Evolutionary conservation across 1,284 basidiomycete species (phyloP).

Genomic region (Bjerkandera adusta): DNA sequence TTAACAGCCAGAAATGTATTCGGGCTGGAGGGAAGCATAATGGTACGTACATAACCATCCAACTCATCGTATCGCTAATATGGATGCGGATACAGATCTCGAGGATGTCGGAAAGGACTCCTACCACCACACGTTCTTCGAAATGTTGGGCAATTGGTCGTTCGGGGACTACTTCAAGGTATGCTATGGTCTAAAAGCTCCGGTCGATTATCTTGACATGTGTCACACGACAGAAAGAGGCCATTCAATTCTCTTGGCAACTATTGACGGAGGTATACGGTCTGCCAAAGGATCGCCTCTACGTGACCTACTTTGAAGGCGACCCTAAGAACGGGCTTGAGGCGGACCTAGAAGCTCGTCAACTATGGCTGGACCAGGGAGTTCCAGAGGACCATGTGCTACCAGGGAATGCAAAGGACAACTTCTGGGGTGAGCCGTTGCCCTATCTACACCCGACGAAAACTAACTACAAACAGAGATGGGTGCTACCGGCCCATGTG

Average conservation of each 20-base stretch:
- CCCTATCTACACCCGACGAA: no score
- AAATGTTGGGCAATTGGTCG: constrained; percentile 99
- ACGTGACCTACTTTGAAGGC: constrained; percentile 98
- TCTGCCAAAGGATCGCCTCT: constrained; percentile 88
- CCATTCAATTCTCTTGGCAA: constrained; percentile 92
- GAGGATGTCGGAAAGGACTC: constrained; percentile 99
- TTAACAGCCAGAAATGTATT: constrained; percentile 98
- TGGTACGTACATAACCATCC: constrained; percentile 43
- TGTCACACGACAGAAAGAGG: constrained; percentile 72
- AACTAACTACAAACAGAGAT: constrained; percentile 64
- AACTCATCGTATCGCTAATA: constrained; percentile 11
- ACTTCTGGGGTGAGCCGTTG: constrained; percentile 98
- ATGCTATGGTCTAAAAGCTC: constrained; percentile 12
- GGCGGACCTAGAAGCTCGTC: constrained; percentile 85
- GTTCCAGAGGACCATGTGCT: constrained; percentile 89
- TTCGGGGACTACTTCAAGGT: constrained; percentile 99
- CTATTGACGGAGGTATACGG: constrained; percentile 88
- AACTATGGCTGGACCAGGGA: constrained; percentile 87
- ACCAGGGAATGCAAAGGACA: constrained; percentile 95
- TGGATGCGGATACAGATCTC: constrained; percentile 57
- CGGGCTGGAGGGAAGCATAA: constrained; percentile 99
- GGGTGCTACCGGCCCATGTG: constrained; percentile 97
- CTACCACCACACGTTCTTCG: constrained; percentile 97
- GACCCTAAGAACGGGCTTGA: constrained; percentile 85
- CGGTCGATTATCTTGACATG: constrained; percentile 1